phyloP scores from a whole-genome alignment of 2,329 filamentous ascomycete genomes.

The Coniella vitis region DNA sequence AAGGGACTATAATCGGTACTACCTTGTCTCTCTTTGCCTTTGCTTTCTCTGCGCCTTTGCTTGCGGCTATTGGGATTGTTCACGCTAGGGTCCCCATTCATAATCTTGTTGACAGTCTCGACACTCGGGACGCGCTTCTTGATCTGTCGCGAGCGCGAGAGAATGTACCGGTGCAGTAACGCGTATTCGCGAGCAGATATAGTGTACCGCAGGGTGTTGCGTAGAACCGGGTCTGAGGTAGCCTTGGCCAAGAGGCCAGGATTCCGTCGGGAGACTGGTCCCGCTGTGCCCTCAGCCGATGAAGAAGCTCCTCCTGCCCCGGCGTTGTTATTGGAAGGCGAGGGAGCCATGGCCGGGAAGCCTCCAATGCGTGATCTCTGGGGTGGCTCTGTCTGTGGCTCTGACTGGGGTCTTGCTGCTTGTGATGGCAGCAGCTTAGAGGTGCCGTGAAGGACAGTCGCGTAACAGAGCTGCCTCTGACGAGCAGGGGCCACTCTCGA shows the following conservation, averaged over 20 bases:
- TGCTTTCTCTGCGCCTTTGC: constrained; percentile 17
- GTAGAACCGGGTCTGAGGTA: constrained; percentile 61
- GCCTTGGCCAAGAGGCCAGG: constrained; percentile 19
- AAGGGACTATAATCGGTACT: not conserved
- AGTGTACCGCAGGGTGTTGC: constrained; percentile 81
- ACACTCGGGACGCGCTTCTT: constrained; percentile 49
- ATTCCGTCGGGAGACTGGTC: not conserved
- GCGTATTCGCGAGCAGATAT: constrained; percentile 82
- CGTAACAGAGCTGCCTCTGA: not conserved
- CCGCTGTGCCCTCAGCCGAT: not conserved
- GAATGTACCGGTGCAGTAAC: constrained; percentile 72
- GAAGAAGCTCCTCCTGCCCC: not conserved
- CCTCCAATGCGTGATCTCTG: not conserved
- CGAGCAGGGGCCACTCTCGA: not conserved
- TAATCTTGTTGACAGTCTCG: constrained; percentile 49
- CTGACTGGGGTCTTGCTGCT: not conserved
- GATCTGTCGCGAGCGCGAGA: constrained; percentile 61
- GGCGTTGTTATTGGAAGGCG: constrained; percentile 7
- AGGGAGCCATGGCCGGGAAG: not conserved
- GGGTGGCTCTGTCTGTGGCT: not conserved
- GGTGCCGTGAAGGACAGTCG: not conserved
- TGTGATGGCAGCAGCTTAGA: not conserved
- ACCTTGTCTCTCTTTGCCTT: constrained; percentile 20
- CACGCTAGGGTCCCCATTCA: constrained; percentile 28
- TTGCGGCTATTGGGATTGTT: not conserved